phyloP scores from a whole-genome alignment of 371 early-diverging fungal genomes.

The Mucor mucedo region DNA sequence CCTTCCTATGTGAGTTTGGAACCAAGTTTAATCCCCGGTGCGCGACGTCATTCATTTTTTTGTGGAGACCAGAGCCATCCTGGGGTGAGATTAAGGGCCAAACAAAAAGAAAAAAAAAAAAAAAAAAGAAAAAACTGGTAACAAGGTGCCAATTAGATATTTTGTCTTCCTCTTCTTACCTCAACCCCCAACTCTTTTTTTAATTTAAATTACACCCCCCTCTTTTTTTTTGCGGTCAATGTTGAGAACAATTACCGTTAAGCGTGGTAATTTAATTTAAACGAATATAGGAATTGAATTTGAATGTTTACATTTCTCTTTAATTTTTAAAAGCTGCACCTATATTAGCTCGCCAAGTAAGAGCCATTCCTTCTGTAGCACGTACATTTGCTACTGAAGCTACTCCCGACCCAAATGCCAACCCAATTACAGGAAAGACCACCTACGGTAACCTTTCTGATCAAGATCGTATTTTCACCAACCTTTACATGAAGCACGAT shows the following conservation, averaged over 20 bases:
- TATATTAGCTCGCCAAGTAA: constrained; percentile 31
- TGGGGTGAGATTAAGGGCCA: constrained; percentile 20
- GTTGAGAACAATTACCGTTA: constrained; percentile 49
- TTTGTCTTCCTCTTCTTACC: constrained; percentile 10
- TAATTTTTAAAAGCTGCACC: constrained; percentile 18
- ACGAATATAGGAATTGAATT: neutral
- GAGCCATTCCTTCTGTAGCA: constrained; percentile 35
- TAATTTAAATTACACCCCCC: constrained; percentile 19
- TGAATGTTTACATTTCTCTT: constrained; percentile 10
- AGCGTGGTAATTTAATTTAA: constrained; percentile 44
- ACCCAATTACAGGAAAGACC: constrained; percentile 56
- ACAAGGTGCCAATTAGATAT: constrained; percentile 12
- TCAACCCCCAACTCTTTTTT: constrained; percentile 46
- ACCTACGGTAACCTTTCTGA: constrained; percentile 83
- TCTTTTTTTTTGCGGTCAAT: constrained; percentile 35
- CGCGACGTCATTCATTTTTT: constrained; percentile 17
- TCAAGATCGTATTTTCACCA: constrained; percentile 97
- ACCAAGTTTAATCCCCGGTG: neutral
- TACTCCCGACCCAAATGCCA: constrained; percentile 52
- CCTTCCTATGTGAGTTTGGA: no score
- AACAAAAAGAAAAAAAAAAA: constrained; percentile 11
- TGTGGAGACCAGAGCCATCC: constrained; percentile 3
- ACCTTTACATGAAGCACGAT: constrained; percentile 93
- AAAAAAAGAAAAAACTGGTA: neutral
- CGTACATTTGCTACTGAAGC: constrained; percentile 56